phyloP scores from a whole-genome alignment of 139 green algal genomes.

The Chlorella sp. region DNA sequence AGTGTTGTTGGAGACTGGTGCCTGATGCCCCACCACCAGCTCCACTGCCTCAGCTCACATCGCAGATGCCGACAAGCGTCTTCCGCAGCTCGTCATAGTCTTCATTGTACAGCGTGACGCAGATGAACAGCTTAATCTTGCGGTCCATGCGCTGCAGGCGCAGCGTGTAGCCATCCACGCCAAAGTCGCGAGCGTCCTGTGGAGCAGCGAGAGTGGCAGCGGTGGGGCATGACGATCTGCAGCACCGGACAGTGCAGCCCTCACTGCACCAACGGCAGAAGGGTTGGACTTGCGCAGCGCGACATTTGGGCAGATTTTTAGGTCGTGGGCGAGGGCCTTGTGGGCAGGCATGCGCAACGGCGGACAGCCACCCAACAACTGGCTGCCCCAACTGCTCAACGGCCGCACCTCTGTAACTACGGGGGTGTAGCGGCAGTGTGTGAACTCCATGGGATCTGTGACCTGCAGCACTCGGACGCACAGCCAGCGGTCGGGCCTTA shows the following conservation, averaged over 20 bases:
- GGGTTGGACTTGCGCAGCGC: too few relatives aligned
- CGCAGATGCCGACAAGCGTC: slow-evolving; percentile 51
- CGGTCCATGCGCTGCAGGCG: slow-evolving; percentile 48
- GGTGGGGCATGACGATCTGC: too few relatives aligned
- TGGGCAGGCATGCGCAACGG: too few relatives aligned
- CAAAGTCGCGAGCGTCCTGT: slow-evolving; percentile 54
- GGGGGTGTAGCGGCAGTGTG: slow-evolving; percentile 53
- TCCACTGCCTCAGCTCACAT: not conserved
- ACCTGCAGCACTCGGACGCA: not conserved
- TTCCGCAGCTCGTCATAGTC: slow-evolving; percentile 56
- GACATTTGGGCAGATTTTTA: too few relatives aligned
- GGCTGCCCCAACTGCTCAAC: too few relatives aligned
- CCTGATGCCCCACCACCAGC: not conserved
- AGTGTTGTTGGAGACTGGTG: not conserved
- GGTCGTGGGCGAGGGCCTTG: too few relatives aligned
- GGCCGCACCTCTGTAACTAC: slow-evolving; percentile 45
- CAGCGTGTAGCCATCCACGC: slow-evolving; percentile 55
- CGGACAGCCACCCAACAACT: too few relatives aligned
- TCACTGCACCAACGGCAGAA: too few relatives aligned
- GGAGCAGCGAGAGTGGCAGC: not conserved
- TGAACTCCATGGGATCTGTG: slow-evolving; percentile 54
- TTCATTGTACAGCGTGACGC: slow-evolving; percentile 56
- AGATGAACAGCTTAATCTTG: slow-evolving; percentile 54
- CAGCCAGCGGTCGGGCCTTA: too few relatives aligned
- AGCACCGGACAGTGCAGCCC: too few relatives aligned